phyloP scores from a whole-genome alignment of 1,284 basidiomycete species.

The Rhizopogon hawkerae region DNA sequence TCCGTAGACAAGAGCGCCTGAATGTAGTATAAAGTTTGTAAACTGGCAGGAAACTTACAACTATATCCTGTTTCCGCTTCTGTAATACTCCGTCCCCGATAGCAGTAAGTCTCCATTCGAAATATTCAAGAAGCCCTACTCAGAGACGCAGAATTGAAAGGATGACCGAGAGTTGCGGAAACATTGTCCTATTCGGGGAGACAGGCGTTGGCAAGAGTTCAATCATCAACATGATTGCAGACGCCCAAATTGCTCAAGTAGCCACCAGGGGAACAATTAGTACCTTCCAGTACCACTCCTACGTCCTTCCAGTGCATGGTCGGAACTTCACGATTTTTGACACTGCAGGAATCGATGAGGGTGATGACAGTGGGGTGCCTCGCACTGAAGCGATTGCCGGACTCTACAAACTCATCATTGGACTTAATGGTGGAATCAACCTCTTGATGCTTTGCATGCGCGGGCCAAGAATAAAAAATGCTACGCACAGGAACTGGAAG shows the following conservation, averaged over 20 bases:
- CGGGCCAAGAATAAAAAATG: slow-evolving; percentile 26
- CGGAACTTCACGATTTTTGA: slow-evolving; percentile 23
- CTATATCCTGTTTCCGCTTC: too few species aligned
- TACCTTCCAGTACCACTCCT: slow-evolving; percentile 5
- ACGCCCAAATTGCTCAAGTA: not conserved
- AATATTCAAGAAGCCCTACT: too few species aligned
- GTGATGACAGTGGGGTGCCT: slow-evolving; percentile 19
- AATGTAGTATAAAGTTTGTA: too few species aligned
- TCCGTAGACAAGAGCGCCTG: too few species aligned
- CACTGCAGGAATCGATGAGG: slow-evolving; percentile 26
- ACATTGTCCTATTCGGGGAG: slow-evolving; percentile 2
- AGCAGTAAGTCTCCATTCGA: too few species aligned
- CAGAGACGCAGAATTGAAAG: too few species aligned
- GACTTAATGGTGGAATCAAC: slow-evolving; percentile 25
- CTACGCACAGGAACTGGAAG: slow-evolving; percentile 27
- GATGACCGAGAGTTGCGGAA: too few species aligned
- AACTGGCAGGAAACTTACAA: too few species aligned
- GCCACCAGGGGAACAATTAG: not conserved
- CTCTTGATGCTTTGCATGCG: slow-evolving; percentile 32
- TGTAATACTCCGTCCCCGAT: too few species aligned
- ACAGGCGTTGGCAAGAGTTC: slow-evolving; percentile 7
- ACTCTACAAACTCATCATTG: slow-evolving; percentile 20
- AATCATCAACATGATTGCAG: slow-evolving; percentile 2
- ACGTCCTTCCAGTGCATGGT: slow-evolving; percentile 17
- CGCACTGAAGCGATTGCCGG: slow-evolving; percentile 24